These are phyloP conservation scores for Fusarium nisikadoi DNA, from an alignment of 2,329 filamentous ascomycete species.

Conservation along the genomic window DNA sequence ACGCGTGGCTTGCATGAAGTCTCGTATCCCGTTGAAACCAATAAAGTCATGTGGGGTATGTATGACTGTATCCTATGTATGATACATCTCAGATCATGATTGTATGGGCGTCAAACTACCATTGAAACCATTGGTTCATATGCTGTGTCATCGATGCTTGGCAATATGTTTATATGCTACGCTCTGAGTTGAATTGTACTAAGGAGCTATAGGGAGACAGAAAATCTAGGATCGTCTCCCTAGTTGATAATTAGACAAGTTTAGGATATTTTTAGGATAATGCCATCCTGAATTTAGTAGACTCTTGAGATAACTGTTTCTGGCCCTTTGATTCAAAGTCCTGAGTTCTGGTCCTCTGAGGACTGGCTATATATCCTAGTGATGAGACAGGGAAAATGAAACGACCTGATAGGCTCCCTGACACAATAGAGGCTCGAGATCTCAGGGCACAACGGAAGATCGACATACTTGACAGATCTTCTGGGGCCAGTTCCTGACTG, in stretches of 20 bases:
- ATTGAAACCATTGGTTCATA: constrained; percentile 3
- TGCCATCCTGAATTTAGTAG: not conserved
- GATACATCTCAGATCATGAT: not conserved
- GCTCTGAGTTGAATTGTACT: not conserved
- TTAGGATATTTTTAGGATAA: not conserved
- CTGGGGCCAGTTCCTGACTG: constrained; percentile 25
- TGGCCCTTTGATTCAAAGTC: too few relatives aligned
- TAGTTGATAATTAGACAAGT: not conserved
- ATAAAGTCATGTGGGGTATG: not conserved
- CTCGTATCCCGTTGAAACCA: not conserved
- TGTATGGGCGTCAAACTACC: not conserved
- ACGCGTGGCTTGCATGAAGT: constrained; percentile 31
- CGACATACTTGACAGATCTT: not conserved
- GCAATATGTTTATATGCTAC: not conserved
- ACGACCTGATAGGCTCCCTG: not conserved
- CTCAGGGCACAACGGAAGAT: not conserved
- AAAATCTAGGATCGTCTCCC: not conserved
- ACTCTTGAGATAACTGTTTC: not conserved
- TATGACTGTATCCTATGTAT: not conserved
- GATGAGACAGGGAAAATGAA: not conserved
- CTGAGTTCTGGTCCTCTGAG: not conserved
- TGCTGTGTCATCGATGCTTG: not conserved
- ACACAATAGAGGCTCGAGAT: not conserved
- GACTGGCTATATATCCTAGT: not conserved
- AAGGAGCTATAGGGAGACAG: not conserved